Evolutionary conservation across 305 asterid genomes (phyloP).

Genomic region (Fraxinus ornus): DNA sequence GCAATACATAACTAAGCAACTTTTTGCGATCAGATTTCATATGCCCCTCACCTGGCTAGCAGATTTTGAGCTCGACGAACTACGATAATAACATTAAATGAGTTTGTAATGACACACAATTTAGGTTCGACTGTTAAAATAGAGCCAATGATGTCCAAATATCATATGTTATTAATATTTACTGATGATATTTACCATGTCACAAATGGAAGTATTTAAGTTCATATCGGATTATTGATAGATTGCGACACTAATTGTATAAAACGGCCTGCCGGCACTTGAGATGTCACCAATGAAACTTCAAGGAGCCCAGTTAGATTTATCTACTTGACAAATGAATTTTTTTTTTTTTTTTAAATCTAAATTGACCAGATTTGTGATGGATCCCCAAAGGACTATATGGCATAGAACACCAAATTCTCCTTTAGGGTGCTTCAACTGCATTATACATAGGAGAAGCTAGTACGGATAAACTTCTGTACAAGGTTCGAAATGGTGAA

Average conservation of each 20-base stretch:
- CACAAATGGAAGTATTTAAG: neutral
- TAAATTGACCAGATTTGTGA: no score
- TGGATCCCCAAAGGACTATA: no score
- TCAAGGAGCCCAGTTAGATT: neutral
- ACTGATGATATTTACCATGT: neutral
- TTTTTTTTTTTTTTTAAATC: no score
- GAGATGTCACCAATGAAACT: neutral
- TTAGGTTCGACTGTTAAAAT: neutral
- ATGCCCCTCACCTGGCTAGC: slow-evolving; percentile 16
- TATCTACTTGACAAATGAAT: no score
- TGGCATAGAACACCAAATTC: no score
- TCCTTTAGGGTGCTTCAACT: no score
- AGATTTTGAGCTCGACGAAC: neutral
- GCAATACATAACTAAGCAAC: neutral
- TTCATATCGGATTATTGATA: neutral
- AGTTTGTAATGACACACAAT: neutral
- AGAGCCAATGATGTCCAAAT: neutral
- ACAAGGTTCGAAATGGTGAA: no score
- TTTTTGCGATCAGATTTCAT: slow-evolving; percentile 15
- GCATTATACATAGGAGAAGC: no score
- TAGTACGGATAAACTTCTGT: no score
- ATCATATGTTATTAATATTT: neutral
- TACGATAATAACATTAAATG: neutral
- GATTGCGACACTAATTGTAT: neutral
- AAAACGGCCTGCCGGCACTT: neutral